A percentile compares a stretch with the other conserved stretches of the same genome.
Conservation (phyloP, 1,284 basidiomycete genomes). For the Trichosporon sp. region DNA sequence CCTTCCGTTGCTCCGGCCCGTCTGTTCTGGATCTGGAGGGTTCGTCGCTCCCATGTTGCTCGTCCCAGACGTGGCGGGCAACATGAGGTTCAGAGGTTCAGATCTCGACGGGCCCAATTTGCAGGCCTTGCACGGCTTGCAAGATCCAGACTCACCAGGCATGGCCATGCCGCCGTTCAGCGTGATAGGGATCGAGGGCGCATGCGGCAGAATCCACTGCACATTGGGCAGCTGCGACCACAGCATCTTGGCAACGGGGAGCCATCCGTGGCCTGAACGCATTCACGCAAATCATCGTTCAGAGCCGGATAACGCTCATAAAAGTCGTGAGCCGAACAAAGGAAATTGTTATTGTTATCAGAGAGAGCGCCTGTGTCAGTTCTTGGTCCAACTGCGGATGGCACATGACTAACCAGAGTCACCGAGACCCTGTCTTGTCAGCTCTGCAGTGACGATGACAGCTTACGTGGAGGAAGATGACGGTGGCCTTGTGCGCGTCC, state of each 20-base stretch:
- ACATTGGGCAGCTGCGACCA: constrained; percentile 66
- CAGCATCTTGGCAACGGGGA: constrained; percentile 71
- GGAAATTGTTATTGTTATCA: neutral
- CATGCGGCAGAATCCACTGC: constrained; percentile 80
- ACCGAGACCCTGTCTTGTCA: constrained; percentile 45
- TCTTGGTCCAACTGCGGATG: no score
- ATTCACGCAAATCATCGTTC: neutral
- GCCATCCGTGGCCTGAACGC: constrained; percentile 67
- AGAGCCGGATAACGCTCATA: no score
- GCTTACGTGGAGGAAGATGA: constrained; percentile 84
- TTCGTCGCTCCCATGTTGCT: no score
- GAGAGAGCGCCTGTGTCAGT: neutral
- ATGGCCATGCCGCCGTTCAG: constrained; percentile 49
- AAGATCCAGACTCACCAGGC: neutral
- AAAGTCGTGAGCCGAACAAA: neutral
- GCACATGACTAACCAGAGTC: constrained; percentile 42
- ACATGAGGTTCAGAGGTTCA: no score
- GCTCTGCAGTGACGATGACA: neutral
- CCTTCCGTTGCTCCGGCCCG: no score
- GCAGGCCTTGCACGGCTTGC: no score
- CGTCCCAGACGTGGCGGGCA: no score
- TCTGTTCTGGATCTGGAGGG: no score
- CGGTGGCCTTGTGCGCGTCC: constrained; percentile 72
- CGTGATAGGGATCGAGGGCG: constrained; percentile 62
- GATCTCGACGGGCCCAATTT: no score